Evolutionary conservation across 192 early-diverging fungal genomes (phyloP).

Genomic region (Mortierella claussenii): DNA sequence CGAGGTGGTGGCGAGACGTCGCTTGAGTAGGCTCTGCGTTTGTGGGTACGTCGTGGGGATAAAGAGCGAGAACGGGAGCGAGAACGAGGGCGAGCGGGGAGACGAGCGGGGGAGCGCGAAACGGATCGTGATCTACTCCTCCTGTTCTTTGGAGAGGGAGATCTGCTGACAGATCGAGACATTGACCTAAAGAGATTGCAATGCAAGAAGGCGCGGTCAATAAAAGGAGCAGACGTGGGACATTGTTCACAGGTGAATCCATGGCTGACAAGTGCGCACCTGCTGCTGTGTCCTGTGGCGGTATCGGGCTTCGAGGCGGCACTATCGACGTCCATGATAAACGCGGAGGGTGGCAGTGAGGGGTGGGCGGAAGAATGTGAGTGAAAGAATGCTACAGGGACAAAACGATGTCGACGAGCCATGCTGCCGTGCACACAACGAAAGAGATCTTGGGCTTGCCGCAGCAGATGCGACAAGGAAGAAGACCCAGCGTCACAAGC

Average conservation of each 20-base stretch:
- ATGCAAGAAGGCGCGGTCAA: no score
- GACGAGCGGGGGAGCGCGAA: constrained; percentile 32
- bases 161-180: constrained; percentile 38
- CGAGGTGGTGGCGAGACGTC: constrained; percentile 22
- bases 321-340: constrained; percentile 37
- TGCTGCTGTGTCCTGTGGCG: background rate
- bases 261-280: no score
- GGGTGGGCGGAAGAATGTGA: background rate
- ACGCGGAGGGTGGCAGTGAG: no score
- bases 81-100: constrained; percentile 2
- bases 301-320: constrained; percentile 16
- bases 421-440: background rate
- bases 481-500: no score
- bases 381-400: background rate
- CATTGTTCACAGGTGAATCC: no score
- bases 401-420: background rate
- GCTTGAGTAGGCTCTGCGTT: constrained; percentile 33
- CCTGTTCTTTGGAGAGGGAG: constrained; percentile 9
- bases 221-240: no score
- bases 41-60: constrained; percentile 22
- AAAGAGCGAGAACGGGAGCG: constrained; percentile 21
- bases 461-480: background rate
- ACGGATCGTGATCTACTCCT: constrained; percentile 27
- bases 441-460: background rate
- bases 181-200: no score